Conservation (phyloP, 176 grass and related monocot species). For the Lolium rigidum region DNA sequence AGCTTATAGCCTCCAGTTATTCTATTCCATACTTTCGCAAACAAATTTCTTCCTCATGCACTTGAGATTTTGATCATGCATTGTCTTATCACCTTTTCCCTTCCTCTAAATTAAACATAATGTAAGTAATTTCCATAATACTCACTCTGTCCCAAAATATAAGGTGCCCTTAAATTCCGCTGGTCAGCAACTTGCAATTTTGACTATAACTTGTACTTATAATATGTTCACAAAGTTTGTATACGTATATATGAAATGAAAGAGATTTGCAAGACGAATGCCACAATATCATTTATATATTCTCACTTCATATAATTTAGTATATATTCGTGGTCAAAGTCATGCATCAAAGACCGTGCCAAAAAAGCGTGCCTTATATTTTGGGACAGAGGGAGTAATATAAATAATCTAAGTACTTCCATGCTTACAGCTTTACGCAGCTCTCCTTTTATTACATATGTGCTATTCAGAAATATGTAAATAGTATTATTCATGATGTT, state of each 20-base stretch:
- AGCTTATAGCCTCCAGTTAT: neutral
- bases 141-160: too few relatives aligned
- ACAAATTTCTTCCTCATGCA: neutral
- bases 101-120: slow-evolving; percentile 1
- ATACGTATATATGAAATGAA: too few relatives aligned
- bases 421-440: neutral
- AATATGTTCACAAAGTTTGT: too few relatives aligned
- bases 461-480: slow-evolving; percentile 12
- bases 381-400: neutral
- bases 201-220: too few relatives aligned
- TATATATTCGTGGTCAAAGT: too few relatives aligned
- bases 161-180: too few relatives aligned
- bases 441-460: slow-evolving; percentile 4
- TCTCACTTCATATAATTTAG: too few relatives aligned
- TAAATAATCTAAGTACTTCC: neutral
- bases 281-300: too few relatives aligned
- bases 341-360: too few relatives aligned
- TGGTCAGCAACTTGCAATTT: too few relatives aligned
- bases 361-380: too few relatives aligned
- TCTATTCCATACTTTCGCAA: neutral
- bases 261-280: too few relatives aligned
- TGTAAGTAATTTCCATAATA: neutral
- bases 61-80: slow-evolving; percentile 20
- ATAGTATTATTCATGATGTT: slow-evolving; percentile 29
- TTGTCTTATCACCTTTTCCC: neutral